Evolutionary conservation across 2,329 filamentous ascomycete genomes (phyloP).

Genomic region (Cladosporium sp.): DNA sequence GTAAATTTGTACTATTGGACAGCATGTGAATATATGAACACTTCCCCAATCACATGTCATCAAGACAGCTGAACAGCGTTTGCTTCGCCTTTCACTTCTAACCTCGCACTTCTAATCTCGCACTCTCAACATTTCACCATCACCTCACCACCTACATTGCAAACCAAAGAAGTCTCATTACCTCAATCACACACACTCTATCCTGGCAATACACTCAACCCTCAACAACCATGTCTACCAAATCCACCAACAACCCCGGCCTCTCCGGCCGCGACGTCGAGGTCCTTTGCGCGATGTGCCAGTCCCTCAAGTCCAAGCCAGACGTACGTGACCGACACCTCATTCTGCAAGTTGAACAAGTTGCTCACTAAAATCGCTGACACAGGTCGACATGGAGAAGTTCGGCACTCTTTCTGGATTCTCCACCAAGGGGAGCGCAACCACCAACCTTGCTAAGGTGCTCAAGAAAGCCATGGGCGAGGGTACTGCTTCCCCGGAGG

Average conservation of each 20-base stretch:
- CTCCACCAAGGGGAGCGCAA: conserved; percentile 3
- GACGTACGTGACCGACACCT: background rate
- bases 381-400: conserved; percentile 4
- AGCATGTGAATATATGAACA: conserved; percentile 10
- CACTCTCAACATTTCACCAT: background rate
- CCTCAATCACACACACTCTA: no score
- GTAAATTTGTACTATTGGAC: conserved; percentile 2
- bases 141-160: no score
- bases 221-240: background rate
- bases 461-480: conserved; percentile 8
- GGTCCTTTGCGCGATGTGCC: background rate
- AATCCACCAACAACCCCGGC: background rate
- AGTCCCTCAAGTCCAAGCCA: conserved; percentile 4
- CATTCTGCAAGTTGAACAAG: background rate
- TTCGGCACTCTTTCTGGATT: conserved; percentile 6
- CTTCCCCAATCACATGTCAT: background rate
- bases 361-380: background rate
- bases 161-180: no score
- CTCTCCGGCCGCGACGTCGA: conserved; percentile 7
- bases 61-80: no score
- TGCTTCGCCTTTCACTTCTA: background rate
- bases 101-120: background rate
- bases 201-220: no score
- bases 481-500: background rate
- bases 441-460: background rate